A percentile compares a stretch with the other conserved stretches of the same genome.
Evolutionary conservation across 176 grass and related monocot genomes (phyloP).

Genomic region (Poa annua): DNA sequence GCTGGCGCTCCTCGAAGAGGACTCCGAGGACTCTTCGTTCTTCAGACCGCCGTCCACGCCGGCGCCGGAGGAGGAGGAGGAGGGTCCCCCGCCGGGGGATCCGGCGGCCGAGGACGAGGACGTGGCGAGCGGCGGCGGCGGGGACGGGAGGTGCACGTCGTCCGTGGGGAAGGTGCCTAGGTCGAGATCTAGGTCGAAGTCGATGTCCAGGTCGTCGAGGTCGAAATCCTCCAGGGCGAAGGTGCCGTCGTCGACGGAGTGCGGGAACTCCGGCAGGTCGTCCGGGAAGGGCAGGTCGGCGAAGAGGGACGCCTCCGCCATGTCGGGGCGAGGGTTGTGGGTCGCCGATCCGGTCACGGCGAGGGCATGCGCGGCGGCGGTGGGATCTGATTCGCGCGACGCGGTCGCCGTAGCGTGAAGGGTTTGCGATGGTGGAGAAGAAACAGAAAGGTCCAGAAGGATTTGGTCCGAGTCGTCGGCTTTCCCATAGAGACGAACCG

Average conservation of each 20-base stretch:
- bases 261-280: slow-evolving; percentile 34
- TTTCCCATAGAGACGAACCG: slow-evolving; percentile 38
- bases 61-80: slow-evolving; percentile 18
- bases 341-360: slow-evolving; percentile 44
- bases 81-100: neutral
- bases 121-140: slow-evolving; percentile 38
- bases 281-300: slow-evolving; percentile 38
- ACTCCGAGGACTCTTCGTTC: slow-evolving; percentile 54
- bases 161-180: slow-evolving; percentile 37
- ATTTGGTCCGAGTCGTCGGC: slow-evolving; percentile 29
- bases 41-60: slow-evolving; percentile 18
- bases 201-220: slow-evolving; percentile 51
- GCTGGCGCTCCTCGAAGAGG: slow-evolving; percentile 51
- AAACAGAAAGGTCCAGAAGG: neutral
- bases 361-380: neutral
- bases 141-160: slow-evolving; percentile 25
- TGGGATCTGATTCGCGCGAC: slow-evolving; percentile 22
- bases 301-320: slow-evolving; percentile 55
- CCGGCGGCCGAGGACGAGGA: slow-evolving; percentile 41
- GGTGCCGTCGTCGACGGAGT: neutral
- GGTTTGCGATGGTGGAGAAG: neutral
- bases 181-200: slow-evolving; percentile 49
- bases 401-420: slow-evolving; percentile 49
- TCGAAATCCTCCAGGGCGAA: slow-evolving; percentile 48
- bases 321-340: neutral